A percentile compares a stretch with the other conserved stretches of the same genome.
phyloP scores from a whole-genome alignment of 306 rosid species.

The Lagenaria siceraria region DNA sequence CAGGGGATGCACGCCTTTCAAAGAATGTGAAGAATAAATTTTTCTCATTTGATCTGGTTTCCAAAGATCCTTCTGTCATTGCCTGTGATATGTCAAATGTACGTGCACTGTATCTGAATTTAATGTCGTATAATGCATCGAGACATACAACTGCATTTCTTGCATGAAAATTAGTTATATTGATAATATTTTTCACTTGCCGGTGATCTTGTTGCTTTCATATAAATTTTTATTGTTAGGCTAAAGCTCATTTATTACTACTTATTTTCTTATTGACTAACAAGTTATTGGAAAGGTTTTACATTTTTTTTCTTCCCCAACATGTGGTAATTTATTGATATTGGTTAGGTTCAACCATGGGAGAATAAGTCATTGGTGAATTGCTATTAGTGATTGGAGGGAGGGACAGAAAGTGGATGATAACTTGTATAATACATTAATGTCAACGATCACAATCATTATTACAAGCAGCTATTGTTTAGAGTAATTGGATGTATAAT shows the following conservation, averaged over 20 bases:
- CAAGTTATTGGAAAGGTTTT: not conserved
- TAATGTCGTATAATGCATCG: not conserved
- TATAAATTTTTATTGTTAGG: not conserved
- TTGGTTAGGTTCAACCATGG: not conserved
- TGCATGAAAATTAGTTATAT: not conserved
- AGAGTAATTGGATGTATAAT: not conserved
- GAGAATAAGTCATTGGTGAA: not conserved
- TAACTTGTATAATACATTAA: not conserved
- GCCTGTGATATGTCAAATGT: conserved; percentile 92
- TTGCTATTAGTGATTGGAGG: not conserved
- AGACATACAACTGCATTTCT: not conserved
- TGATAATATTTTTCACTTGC: not conserved
- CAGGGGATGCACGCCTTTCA: conserved; percentile 87
- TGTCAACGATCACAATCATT: not conserved
- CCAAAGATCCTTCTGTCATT: conserved; percentile 63
- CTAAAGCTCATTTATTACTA: not conserved
- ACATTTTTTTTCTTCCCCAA: not conserved
- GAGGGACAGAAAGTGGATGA: not conserved
- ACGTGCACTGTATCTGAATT: conserved; percentile 17
- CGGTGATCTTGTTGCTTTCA: not conserved
- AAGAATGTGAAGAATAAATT: conserved; percentile 71
- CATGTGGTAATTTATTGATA: not conserved
- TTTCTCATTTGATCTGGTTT: conserved; percentile 82
- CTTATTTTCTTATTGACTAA: not conserved
- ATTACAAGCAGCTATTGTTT: not conserved